Percentiles rank a stretch among this genome's conserved stretches.
Evolutionary conservation across 75 land plant genomes (phyloP).

Genomic region (Selaginella moellendorffii): DNA sequence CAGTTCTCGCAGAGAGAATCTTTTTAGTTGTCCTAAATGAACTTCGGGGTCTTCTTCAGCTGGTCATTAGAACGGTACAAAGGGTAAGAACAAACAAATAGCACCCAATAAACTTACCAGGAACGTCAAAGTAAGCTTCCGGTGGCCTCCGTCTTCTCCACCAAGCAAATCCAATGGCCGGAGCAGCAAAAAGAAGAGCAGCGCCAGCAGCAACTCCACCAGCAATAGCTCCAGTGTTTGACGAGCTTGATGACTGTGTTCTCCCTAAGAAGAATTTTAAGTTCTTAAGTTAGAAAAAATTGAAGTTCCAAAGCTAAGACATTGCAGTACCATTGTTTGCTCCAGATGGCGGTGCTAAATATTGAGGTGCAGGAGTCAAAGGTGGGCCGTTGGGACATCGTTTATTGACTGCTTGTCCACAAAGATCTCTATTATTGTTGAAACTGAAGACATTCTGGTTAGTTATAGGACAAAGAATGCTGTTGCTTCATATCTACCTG

Average conservation of each 20-base stretch:
- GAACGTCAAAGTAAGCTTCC: slow-evolving; percentile 64
- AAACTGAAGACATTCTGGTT: background rate
- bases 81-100: background rate
- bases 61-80: background rate
- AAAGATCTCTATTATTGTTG: background rate
- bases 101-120: slow-evolving; percentile 29
- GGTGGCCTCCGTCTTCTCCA: slow-evolving; percentile 29
- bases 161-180: slow-evolving; percentile 18
- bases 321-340: background rate
- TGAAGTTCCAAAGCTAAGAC: background rate
- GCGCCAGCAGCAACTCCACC: slow-evolving; percentile 30
- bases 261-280: background rate
- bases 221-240: slow-evolving; percentile 6
- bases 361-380: slow-evolving; percentile 1
- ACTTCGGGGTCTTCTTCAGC: slow-evolving; percentile 7
- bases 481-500: background rate
- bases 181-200: slow-evolving; percentile 13
- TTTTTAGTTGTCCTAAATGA: slow-evolving; percentile 4
- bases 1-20: slow-evolving; percentile 9
- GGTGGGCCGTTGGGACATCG: slow-evolving; percentile 1
- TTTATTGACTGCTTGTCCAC: slow-evolving; percentile 2
- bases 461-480: background rate
- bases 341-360: background rate
- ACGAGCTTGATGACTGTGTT: background rate
- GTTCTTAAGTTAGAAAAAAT: background rate